These are phyloP conservation scores for Tuber microsphaerosporum DNA, from an alignment of 495 filamentous ascomycete genomes.

Conservation along the genomic window DNA sequence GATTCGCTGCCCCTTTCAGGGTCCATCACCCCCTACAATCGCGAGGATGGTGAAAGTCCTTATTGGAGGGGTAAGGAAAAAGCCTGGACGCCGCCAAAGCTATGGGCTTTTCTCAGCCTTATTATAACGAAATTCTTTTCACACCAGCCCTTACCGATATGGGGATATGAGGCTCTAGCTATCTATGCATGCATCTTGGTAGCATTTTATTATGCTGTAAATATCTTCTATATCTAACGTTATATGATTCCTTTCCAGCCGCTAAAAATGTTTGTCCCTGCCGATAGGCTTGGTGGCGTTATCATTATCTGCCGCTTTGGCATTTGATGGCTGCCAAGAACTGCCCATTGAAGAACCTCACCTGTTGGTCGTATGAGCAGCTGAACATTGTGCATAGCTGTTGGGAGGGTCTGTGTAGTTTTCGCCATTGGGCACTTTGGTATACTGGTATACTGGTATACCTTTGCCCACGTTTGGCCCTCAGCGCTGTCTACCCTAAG, in stretches of 20 bases:
- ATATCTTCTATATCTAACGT: slow-evolving; percentile 48
- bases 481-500: slow-evolving; percentile 15
- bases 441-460: slow-evolving; percentile 6
- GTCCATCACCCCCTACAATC: slow-evolving; percentile 22
- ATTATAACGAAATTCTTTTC: slow-evolving; percentile 45
- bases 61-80: slow-evolving; percentile 10
- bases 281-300: slow-evolving; percentile 50
- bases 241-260: slow-evolving; percentile 47
- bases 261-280: slow-evolving; percentile 50
- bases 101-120: slow-evolving; percentile 8
- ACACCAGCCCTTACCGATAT: slow-evolving; percentile 53
- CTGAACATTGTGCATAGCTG: slow-evolving; percentile 57
- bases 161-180: slow-evolving; percentile 51
- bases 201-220: slow-evolving; percentile 50
- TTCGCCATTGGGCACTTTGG: slow-evolving; percentile 46
- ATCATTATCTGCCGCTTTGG: slow-evolving; percentile 54
- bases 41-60: slow-evolving; percentile 32
- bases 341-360: slow-evolving; percentile 53
- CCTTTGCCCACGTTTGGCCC: slow-evolving; percentile 50
- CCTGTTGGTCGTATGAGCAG: slow-evolving; percentile 57
- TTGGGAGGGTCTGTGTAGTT: slow-evolving; percentile 49
- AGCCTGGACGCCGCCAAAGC: slow-evolving; percentile 14
- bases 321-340: slow-evolving; percentile 60
- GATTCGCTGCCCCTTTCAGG: not conserved
- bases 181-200: slow-evolving; percentile 49